Base-by-base conservation (phyloP, 495 filamentous ascomycete genomes). In the Xylaria acuta region DNA sequence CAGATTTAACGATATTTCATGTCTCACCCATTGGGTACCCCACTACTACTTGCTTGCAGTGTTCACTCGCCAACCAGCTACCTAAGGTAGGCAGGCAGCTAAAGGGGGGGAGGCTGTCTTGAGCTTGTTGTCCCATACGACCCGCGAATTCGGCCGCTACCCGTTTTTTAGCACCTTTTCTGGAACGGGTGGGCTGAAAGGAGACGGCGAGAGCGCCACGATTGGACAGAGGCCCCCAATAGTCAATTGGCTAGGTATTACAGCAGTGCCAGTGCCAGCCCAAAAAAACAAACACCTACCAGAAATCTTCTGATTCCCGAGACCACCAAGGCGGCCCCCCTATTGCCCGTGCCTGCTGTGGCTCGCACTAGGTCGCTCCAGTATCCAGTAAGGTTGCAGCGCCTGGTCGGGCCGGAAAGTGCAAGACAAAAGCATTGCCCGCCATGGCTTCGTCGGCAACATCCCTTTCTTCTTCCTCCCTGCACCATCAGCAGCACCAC, bases 401-500 rank as follows among this genome's bases (percentile, higher is more conserved):
- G 22, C 36, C n/a, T 43, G 60, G 20, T 45, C 60, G 38, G 60
- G 38, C 60, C 38, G 60, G 60, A 45, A 64, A 22, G 38, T 64
- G 43, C 53, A 62, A 38, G 27, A 34, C 22, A 58, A 38, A 30
- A 34, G 38, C 25, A 18, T 45, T 49, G 51, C 16, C 60, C 77
- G 69, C 77, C 73, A 79, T 79, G 77, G 68, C 77, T 77, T 79
- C 77, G 51, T 76, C 74, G 47, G 56, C 74, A 56, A 65, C 77
- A 73, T 70, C 75, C 63, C 41, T 76, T 45, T 74, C 71, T 73
- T 51, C 70, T 16, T 49, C 59, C 20, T 58, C 47, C 49, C 45
- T 36, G 34, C 27, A 47, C 36, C 22, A 54, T 2, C 69, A 54
- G 45, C 49, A 54, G 14, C 51, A 30, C 25, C 58, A 40, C 1